Conservation (phyloP, 2,329 filamentous ascomycete genomes). For the Aspergillus pseudoglaucus region DNA sequence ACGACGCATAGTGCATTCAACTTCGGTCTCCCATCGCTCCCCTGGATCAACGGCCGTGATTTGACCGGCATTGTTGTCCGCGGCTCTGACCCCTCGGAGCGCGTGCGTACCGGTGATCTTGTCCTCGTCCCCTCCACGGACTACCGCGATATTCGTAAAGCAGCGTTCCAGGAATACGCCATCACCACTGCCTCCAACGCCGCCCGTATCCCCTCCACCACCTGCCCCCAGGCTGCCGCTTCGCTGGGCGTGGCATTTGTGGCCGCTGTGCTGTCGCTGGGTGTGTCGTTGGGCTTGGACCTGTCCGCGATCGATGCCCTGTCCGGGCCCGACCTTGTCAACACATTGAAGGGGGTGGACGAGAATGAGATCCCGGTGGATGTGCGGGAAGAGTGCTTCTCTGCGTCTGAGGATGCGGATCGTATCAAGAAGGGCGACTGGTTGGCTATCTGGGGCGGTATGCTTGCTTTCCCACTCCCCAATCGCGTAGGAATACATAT, state of each 20-base stretch:
- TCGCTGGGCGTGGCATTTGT: slow-evolving; percentile 66
- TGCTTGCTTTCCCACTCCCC: slow-evolving; percentile 10
- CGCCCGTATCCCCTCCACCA: slow-evolving; percentile 52
- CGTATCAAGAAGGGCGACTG: slow-evolving; percentile 58
- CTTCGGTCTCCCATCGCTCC: slow-evolving; percentile 61
- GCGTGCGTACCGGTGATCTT: slow-evolving; percentile 52
- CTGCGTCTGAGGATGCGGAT: slow-evolving; percentile 47
- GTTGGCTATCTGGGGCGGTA: slow-evolving; percentile 67
- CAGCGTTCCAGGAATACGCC: slow-evolving; percentile 64
- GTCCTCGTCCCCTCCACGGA: slow-evolving; percentile 65
- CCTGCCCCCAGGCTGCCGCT: slow-evolving; percentile 52
- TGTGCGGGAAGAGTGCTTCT: slow-evolving; percentile 57
- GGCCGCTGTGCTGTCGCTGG: slow-evolving; percentile 59
- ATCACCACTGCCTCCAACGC: slow-evolving; percentile 60
- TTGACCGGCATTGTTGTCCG: slow-evolving; percentile 59
- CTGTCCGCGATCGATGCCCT: slow-evolving; percentile 42
- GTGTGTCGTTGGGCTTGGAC: slow-evolving; percentile 63
- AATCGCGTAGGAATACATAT: neutral
- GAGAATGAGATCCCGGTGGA: slow-evolving; percentile 51
- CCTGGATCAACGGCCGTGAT: slow-evolving; percentile 64
- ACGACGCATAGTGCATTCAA: slow-evolving; percentile 53
- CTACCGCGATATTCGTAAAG: slow-evolving; percentile 66
- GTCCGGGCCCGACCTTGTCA: slow-evolving; percentile 54
- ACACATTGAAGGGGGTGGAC: slow-evolving; percentile 44
- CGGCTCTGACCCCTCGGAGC: slow-evolving; percentile 35